These are phyloP conservation scores for Parsonsia alboflavescens DNA, from an alignment of 257 asterid species.

Conservation along the genomic window DNA sequence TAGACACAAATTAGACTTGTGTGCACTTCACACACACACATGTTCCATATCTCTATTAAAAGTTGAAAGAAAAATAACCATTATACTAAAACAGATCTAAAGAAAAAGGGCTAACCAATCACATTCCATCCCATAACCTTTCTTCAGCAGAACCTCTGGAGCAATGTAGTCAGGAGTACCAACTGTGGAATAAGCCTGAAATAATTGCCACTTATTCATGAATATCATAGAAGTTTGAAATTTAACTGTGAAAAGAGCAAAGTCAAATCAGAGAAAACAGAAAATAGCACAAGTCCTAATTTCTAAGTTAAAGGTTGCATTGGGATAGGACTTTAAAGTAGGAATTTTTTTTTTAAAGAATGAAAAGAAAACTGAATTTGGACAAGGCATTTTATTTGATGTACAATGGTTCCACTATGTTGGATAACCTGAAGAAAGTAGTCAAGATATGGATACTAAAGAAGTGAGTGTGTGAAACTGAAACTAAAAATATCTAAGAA, in stretches of 20 bases:
- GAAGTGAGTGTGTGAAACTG: too few relatives aligned
- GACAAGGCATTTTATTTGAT: too few relatives aligned
- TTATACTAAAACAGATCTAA: background rate
- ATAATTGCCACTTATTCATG: slow-evolving; percentile 4
- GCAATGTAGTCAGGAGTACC: slow-evolving; percentile 99
- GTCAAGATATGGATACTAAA: too few relatives aligned
- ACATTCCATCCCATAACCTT: slow-evolving; percentile 98
- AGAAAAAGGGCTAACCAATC: slow-evolving; percentile 68
- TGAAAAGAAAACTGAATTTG: too few relatives aligned
- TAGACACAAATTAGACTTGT: background rate
- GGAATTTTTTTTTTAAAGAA: too few relatives aligned
- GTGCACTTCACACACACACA: too few relatives aligned
- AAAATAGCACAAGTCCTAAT: background rate
- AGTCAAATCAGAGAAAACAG: background rate
- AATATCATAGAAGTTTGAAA: background rate
- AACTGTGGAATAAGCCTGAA: slow-evolving; percentile 96
- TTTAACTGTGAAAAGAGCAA: background rate
- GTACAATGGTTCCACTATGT: too few relatives aligned
- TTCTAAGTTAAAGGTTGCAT: too few relatives aligned
- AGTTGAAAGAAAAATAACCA: background rate
- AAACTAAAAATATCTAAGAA: too few relatives aligned
- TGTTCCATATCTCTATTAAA: background rate
- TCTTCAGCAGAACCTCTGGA: slow-evolving; percentile 91
- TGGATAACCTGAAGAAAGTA: too few relatives aligned
- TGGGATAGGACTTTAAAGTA: too few relatives aligned